phyloP scores from a whole-genome alignment of 331 rosid species.

The Acacia pycnantha region DNA sequence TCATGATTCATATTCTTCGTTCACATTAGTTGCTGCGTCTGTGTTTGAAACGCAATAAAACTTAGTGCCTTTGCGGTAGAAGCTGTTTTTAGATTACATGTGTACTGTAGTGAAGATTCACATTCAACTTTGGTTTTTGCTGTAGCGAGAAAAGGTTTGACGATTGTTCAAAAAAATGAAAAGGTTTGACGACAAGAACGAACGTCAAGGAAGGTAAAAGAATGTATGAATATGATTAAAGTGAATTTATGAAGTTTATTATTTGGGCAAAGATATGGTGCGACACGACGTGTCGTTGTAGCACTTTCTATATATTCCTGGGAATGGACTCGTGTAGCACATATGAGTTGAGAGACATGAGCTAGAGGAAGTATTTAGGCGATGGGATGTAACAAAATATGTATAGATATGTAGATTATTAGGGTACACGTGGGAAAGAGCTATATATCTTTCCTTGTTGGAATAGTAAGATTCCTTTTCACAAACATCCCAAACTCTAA shows the following conservation, averaged over 20 bases:
- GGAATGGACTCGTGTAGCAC: background rate
- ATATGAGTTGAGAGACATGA: constrained; percentile 16
- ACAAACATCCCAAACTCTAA: constrained; percentile 19
- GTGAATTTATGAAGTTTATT: background rate
- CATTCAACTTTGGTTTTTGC: background rate
- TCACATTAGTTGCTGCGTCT: no score
- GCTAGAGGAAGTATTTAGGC: background rate
- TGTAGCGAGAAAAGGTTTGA: background rate
- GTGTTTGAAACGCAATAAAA: no score
- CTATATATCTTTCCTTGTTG: constrained; percentile 1
- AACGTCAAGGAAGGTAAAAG: background rate
- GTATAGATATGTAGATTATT: background rate
- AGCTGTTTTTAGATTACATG: no score
- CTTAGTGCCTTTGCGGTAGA: no score
- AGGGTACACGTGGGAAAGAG: constrained; percentile 25
- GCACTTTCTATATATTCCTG: constrained; percentile 31
- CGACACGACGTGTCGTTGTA: constrained; percentile 33
- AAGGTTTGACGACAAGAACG: background rate
- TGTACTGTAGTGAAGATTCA: background rate
- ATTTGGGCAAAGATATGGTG: constrained; percentile 26
- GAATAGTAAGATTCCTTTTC: constrained; percentile 34
- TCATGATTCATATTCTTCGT: background rate
- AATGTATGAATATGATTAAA: background rate
- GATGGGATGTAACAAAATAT: constrained; percentile 11
- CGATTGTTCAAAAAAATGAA: no score